These are phyloP conservation scores for Suillus paluster DNA, from an alignment of 768 basidiomycete species.

Conservation along the genomic window DNA sequence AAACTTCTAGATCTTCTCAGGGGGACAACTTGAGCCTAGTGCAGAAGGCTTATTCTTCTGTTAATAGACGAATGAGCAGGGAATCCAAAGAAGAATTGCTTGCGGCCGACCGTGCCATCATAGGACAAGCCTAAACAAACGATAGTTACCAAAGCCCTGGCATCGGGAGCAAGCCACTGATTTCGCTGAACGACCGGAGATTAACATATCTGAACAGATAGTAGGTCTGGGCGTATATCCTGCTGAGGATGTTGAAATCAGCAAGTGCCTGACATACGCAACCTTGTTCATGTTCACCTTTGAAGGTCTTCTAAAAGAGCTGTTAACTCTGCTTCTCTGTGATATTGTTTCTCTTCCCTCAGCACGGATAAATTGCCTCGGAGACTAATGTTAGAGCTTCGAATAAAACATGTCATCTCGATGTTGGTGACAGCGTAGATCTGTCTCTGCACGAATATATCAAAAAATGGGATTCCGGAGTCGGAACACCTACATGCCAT, in stretches of 20 bases:
- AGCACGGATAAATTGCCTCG: neutral
- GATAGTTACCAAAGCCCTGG: constrained; percentile 20
- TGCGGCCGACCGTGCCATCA: constrained; percentile 11
- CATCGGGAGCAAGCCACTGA: constrained; percentile 15
- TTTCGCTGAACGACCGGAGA: constrained; percentile 21
- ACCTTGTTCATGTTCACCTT: neutral
- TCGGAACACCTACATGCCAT: neutral
- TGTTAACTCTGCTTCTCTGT: neutral
- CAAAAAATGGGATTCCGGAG: neutral
- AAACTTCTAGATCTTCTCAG: constrained; percentile 6
- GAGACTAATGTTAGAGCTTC: neutral
- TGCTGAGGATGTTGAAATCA: neutral
- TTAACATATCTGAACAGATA: constrained; percentile 32
- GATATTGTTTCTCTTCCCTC: neutral
- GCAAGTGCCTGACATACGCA: neutral
- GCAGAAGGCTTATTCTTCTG: constrained; percentile 7
- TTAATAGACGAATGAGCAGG: constrained; percentile 1
- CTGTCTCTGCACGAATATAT: neutral
- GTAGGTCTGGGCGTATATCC: neutral
- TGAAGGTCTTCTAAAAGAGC: neutral
- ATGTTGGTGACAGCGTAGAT: neutral
- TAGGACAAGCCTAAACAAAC: constrained; percentile 6
- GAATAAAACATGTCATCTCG: neutral
- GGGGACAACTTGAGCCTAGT: constrained; percentile 4
- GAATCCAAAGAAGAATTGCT: constrained; percentile 2